Percentiles rank a stretch among this genome's conserved stretches.
Evolutionary conservation across 805 yeast genomes (phyloP).

Genomic region (Yarrowia keelungensis): DNA sequence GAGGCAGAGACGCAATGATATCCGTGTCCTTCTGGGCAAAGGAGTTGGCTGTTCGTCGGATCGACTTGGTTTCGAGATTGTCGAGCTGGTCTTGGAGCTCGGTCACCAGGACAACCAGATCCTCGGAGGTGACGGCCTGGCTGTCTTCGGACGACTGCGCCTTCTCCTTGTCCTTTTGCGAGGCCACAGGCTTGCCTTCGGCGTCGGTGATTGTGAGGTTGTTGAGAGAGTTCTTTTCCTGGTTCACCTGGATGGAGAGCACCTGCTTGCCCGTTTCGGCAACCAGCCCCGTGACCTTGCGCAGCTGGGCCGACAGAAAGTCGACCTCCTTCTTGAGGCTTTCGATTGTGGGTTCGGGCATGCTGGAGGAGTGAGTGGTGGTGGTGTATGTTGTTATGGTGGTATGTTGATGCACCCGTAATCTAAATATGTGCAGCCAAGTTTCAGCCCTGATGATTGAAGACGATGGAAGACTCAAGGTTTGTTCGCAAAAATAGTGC

Average conservation of each 20-base stretch:
- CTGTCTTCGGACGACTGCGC: constrained; percentile 52
- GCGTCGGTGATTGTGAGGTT: constrained; percentile 36
- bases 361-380: neutral
- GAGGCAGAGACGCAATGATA: constrained; percentile 71
- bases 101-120: constrained; percentile 82
- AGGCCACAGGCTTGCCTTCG: constrained; percentile 31
- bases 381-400: neutral
- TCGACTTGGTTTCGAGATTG: constrained; percentile 72
- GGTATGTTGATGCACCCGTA: neutral
- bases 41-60: constrained; percentile 73
- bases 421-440: too few relatives aligned
- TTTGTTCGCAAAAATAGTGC: too few relatives aligned
- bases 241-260: constrained; percentile 36
- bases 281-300: constrained; percentile 27
- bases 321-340: constrained; percentile 35
- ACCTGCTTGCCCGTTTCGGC: constrained; percentile 37
- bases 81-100: constrained; percentile 91
- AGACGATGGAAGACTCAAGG: too few relatives aligned
- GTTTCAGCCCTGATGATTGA: too few relatives aligned
- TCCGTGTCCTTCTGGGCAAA: constrained; percentile 55
- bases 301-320: constrained; percentile 34
- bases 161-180: constrained; percentile 11
- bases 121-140: constrained; percentile 80
- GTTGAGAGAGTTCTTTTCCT: constrained; percentile 25
- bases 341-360: constrained; percentile 33